phyloP scores from a whole-genome alignment of 352 stramenopile species.

The Plasmopara halstedii region DNA sequence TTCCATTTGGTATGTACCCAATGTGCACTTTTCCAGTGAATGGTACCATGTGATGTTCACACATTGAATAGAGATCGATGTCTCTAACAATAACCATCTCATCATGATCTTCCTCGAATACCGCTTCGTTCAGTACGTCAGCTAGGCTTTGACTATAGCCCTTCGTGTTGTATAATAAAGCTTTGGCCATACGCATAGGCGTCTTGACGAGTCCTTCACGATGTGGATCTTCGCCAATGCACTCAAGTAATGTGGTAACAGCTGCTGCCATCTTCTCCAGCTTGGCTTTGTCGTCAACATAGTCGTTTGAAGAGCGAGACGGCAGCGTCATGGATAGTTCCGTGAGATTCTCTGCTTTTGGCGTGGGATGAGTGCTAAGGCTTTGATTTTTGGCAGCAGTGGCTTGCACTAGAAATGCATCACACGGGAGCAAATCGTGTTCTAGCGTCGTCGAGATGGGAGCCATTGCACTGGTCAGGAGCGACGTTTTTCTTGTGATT shows the following conservation, averaged over 20 bases:
- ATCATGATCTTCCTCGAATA: conserved; percentile 98
- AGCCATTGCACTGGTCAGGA: conserved; percentile 26
- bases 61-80: conserved; percentile 98
- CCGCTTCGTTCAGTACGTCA: conserved; percentile 92
- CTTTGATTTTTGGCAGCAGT: conserved; percentile 14
- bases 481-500: conserved; percentile 10
- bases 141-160: conserved; percentile 89
- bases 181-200: conserved; percentile 96
- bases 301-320: conserved; percentile 46
- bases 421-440: conserved; percentile 8
- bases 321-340: conserved; percentile 61
- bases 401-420: conserved; percentile 13
- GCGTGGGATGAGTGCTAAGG: conserved; percentile 7
- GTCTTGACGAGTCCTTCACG: conserved; percentile 95
- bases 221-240: conserved; percentile 91
- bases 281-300: conserved; percentile 69
- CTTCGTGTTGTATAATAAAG: conserved; percentile 94
- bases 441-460: conserved; percentile 31
- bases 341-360: conserved; percentile 8
- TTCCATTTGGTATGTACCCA: conserved; percentile 91
- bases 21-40: conserved; percentile 97
- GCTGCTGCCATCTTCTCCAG: conserved; percentile 91
- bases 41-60: conserved; percentile 99
- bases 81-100: conserved; percentile 99
- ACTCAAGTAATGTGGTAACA: conserved; percentile 89